These are phyloP conservation scores for Hypomontagnella submonticulosa DNA, from an alignment of 495 filamentous ascomycete species.

Conservation along the genomic window DNA sequence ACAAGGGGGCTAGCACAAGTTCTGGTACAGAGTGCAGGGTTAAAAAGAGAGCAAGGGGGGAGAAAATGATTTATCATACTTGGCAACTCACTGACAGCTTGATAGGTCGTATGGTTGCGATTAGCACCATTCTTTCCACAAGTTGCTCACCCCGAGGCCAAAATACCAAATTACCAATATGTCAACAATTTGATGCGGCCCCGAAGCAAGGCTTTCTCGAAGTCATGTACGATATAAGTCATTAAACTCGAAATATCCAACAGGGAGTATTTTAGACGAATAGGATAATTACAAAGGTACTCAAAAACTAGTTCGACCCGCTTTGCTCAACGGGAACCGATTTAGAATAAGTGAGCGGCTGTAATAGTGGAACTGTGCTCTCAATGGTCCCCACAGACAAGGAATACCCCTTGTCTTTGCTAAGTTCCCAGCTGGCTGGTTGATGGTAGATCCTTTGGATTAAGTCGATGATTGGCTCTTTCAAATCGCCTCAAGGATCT, in stretches of 20 bases:
- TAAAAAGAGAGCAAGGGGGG: background rate
- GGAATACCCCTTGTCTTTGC: constrained; percentile 23
- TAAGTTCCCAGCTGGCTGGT: constrained; percentile 49
- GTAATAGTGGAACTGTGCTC: constrained; percentile 4
- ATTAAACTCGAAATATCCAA: background rate
- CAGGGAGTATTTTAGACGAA: background rate
- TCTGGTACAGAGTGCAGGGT: constrained; percentile 14
- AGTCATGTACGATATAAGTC: no score
- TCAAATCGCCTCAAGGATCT: constrained; percentile 20
- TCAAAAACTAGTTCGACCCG: constrained; percentile 5
- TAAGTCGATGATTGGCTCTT: constrained; percentile 34
- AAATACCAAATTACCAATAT: background rate
- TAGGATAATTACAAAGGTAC: constrained; percentile 9
- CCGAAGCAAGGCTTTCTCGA: background rate
- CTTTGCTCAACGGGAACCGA: constrained; percentile 30
- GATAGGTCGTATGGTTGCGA: constrained; percentile 4
- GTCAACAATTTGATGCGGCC: background rate
- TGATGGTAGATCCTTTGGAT: constrained; percentile 45
- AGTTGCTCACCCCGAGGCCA: background rate
- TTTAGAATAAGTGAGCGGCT: constrained; percentile 28
- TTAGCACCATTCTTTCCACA: constrained; percentile 1
- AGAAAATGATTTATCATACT: constrained; percentile 35
- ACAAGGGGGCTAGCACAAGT: no score
- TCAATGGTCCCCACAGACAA: background rate
- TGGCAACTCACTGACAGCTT: constrained; percentile 16